phyloP scores from a whole-genome alignment of 208 protist genomes.

The Vickermania ingenoplastis region DNA sequence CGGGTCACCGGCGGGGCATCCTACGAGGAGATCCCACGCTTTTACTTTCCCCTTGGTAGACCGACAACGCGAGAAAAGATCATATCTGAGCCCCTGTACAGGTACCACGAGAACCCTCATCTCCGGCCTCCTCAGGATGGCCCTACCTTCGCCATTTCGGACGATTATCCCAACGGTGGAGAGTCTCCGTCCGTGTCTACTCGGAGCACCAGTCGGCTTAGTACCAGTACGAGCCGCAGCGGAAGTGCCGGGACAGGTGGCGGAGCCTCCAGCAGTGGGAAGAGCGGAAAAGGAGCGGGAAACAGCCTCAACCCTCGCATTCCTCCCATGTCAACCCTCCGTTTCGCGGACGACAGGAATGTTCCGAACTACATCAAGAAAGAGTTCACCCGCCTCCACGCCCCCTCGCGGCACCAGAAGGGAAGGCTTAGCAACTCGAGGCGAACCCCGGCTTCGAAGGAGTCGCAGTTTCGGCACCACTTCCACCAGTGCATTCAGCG shows the following conservation, averaged over 20 bases:
- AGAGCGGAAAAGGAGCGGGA: too few species aligned
- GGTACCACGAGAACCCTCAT: constrained; percentile 56
- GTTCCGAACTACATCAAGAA: constrained; percentile 50
- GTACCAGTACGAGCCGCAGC: too few species aligned
- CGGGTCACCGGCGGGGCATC: constrained; percentile 18
- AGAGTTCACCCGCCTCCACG: constrained; percentile 56
- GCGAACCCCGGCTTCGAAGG: constrained; percentile 20
- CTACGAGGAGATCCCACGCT: constrained; percentile 74
- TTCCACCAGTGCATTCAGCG: constrained; percentile 56
- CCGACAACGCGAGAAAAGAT: constrained; percentile 25
- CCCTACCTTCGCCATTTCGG: not conserved
- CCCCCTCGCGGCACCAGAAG: constrained; percentile 25
- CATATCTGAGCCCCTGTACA: constrained; percentile 35
- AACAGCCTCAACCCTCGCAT: not conserved
- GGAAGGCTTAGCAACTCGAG: constrained; percentile 20
- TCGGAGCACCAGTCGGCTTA: too few species aligned
- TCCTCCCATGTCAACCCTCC: constrained; percentile 41
- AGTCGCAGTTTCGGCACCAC: constrained; percentile 43
- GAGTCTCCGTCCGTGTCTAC: too few species aligned
- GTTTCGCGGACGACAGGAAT: constrained; percentile 41
- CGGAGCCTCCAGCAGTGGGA: too few species aligned
- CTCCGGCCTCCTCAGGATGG: constrained; percentile 10
- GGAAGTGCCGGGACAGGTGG: too few species aligned
- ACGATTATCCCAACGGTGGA: not conserved
- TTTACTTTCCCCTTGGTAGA: constrained; percentile 71